phyloP scores from a whole-genome alignment of 768 basidiomycete genomes.

The Leccinum rimulosum region DNA sequence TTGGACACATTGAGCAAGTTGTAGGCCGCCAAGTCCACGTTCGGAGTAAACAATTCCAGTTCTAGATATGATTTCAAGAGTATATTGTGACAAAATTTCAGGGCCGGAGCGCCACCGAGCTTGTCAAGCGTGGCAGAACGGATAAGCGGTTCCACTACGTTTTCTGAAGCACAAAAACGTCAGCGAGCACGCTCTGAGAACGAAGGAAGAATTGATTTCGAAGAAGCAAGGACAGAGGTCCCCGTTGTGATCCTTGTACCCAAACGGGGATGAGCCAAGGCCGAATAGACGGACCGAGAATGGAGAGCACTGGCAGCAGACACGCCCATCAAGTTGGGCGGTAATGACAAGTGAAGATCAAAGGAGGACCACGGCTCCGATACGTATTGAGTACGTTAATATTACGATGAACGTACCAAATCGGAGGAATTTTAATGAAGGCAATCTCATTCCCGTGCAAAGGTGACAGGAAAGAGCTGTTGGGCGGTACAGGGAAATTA shows the following conservation, averaged over 20 bases:
- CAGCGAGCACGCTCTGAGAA: slow-evolving; percentile 12
- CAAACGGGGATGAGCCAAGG: not conserved
- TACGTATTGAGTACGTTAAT: slow-evolving; percentile 29
- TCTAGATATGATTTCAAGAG: not conserved
- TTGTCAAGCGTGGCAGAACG: slow-evolving; percentile 2
- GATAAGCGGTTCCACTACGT: slow-evolving; percentile 3
- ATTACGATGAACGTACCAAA: slow-evolving; percentile 17
- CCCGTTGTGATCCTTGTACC: slow-evolving; percentile 16
- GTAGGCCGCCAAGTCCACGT: not conserved
- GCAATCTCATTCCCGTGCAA: slow-evolving; percentile 25
- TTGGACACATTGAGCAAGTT: slow-evolving; percentile 2
- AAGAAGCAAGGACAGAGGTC: slow-evolving; percentile 11
- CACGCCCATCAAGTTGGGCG: slow-evolving; percentile 4
- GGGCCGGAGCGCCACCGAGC: slow-evolving; percentile 10
- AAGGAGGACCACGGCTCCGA: slow-evolving; percentile 23
- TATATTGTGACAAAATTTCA: not conserved
- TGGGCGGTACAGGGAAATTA: slow-evolving; percentile 4
- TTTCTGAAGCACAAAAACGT: slow-evolving; percentile 12
- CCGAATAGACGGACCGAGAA: slow-evolving; percentile 9
- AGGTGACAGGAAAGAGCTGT: slow-evolving; percentile 5
- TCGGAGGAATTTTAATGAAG: slow-evolving; percentile 20
- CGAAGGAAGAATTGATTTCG: not conserved
- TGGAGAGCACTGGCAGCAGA: not conserved
- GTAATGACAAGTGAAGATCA: slow-evolving; percentile 26
- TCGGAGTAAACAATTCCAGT: slow-evolving; percentile 7